These are phyloP conservation scores for Magnolia sinica DNA, from an alignment of 164 flowering plant species.

Conservation along the genomic window DNA sequence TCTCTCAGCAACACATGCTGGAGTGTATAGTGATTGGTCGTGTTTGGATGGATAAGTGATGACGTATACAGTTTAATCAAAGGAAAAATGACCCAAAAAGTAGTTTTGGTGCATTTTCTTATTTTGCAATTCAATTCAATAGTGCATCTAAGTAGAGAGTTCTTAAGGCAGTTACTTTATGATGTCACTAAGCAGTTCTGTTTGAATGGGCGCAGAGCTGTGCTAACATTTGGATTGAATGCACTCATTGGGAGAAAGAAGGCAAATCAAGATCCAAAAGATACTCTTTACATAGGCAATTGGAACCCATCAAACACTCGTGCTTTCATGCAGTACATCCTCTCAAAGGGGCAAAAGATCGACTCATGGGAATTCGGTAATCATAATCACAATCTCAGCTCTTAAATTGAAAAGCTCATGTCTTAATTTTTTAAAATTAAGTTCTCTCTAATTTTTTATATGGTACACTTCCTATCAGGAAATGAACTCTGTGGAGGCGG, in stretches of 20 bases:
- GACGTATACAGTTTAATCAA: no score
- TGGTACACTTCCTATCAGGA: conserved; percentile 27
- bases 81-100: no score
- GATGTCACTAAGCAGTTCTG: background rate
- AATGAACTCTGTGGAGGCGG: conserved; percentile 59
- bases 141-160: no score
- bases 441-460: background rate
- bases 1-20: no score
- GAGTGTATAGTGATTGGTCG: no score
- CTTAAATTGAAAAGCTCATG: background rate
- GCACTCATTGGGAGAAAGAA: no score
- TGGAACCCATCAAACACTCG: conserved; percentile 50
- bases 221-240: conserved; percentile 56
- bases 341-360: conserved; percentile 48
- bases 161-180: no score
- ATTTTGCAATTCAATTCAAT: no score
- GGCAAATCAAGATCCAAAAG: no score
- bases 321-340: conserved; percentile 47
- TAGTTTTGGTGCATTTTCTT: no score
- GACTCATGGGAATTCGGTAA: conserved; percentile 73
- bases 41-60: no score
- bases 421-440: background rate
- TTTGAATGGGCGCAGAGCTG: conserved; percentile 30
- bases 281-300: no score
- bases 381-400: background rate